Conservation (phyloP, 108 stramenopile genomes). For the Cafeteria roenbergensis region DNA sequence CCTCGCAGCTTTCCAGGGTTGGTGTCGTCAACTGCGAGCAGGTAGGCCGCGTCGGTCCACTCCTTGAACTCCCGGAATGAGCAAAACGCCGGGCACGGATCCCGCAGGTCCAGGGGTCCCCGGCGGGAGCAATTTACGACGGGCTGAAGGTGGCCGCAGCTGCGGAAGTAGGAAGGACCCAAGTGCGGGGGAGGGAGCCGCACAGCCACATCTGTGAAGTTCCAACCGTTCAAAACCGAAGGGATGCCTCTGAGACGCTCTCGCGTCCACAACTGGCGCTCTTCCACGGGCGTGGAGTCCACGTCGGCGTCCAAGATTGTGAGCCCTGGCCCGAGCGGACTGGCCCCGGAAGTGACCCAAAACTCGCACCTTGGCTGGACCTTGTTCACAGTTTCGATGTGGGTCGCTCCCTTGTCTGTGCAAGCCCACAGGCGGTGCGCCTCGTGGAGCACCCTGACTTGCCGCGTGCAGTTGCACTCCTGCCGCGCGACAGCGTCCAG, state of each 20-base stretch:
- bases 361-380: background rate
- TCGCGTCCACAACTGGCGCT: too few relatives aligned
- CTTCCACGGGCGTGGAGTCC: too few relatives aligned
- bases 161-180: background rate
- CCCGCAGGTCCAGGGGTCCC: background rate
- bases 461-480: conserved; percentile 57
- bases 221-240: too few relatives aligned
- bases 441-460: conserved; percentile 40
- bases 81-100: background rate
- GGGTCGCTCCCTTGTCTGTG: conserved; percentile 22
- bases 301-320: too few relatives aligned
- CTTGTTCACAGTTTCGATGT: background rate
- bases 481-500: conserved; percentile 40
- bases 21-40: background rate
- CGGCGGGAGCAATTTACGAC: too few relatives aligned
- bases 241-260: too few relatives aligned
- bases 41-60: background rate
- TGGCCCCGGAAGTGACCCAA: background rate
- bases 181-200: background rate
- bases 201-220: background rate
- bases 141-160: background rate
- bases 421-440: conserved; percentile 66
- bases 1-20: background rate
- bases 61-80: background rate
- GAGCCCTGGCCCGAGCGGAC: background rate